A percentile compares a stretch with the other conserved stretches of the same genome.
Evolutionary conservation across 352 stramenopile genomes (phyloP).

Genomic region (Aphanomyces euteiches): DNA sequence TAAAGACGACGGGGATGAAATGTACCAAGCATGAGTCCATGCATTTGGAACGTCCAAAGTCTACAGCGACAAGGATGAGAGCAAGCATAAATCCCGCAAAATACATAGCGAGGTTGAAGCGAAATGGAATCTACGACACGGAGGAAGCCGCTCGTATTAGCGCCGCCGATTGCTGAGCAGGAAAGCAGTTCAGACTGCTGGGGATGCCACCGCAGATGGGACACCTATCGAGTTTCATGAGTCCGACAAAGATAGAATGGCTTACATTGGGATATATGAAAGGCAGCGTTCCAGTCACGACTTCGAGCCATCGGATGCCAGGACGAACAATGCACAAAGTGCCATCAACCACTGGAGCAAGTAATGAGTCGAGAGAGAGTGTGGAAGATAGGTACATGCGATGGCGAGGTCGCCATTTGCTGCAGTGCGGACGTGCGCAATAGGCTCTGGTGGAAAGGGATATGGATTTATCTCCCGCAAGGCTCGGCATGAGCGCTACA

Average conservation of each 20-base stretch:
- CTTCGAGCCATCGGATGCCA: neutral
- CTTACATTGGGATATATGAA: neutral
- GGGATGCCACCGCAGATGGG: neutral
- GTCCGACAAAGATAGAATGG: neutral
- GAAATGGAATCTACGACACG: neutral
- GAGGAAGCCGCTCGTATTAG: conserved; percentile 3
- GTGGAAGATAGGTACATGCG: neutral
- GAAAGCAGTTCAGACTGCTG: neutral
- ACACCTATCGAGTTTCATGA: neutral
- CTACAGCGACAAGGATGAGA: neutral
- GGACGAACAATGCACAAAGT: neutral
- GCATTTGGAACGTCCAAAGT: neutral
- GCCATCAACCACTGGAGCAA: neutral
- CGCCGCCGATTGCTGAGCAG: conserved; percentile 17
- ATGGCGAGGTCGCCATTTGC: neutral
- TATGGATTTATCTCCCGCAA: too few relatives aligned
- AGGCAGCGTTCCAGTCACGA: too few relatives aligned
- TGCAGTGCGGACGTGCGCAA: neutral
- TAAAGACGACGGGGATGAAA: neutral
- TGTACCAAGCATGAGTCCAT: conserved; percentile 18
- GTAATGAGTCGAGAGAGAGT: neutral
- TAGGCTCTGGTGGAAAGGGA: neutral
- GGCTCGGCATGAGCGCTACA: too few relatives aligned
- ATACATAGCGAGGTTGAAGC: neutral
- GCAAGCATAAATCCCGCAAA: neutral